phyloP scores from a whole-genome alignment of 1,139 yeast species.

The Taphrina flavorubra region DNA sequence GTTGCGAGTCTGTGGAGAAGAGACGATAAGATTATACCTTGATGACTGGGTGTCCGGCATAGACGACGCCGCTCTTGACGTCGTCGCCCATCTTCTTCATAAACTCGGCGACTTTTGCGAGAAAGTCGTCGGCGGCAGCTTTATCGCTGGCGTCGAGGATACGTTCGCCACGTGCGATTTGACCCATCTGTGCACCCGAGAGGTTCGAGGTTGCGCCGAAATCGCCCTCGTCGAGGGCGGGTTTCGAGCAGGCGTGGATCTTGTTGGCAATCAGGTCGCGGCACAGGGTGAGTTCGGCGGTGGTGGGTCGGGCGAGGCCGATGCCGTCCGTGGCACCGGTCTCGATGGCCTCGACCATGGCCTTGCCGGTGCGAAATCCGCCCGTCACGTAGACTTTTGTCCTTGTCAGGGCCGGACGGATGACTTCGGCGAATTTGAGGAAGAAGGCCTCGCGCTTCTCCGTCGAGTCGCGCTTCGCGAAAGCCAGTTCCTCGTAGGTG shows the following conservation, averaged over 20 bases:
- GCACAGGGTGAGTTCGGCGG: constrained; percentile 29
- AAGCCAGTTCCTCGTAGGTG: constrained; percentile 39
- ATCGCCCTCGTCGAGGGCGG: constrained; percentile 13
- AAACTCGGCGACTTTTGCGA: constrained; percentile 14
- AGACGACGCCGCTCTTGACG: constrained; percentile 20
- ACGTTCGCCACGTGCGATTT: constrained; percentile 18
- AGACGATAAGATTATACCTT: too few relatives aligned
- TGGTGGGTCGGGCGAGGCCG: constrained; percentile 35
- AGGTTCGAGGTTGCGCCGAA: constrained; percentile 12
- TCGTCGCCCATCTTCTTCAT: constrained; percentile 23
- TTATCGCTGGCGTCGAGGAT: constrained; percentile 27
- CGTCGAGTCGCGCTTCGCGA: constrained; percentile 33
- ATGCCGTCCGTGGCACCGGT: constrained; percentile 26
- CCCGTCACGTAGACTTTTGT: constrained; percentile 38
- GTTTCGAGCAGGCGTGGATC: constrained; percentile 21
- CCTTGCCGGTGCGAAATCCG: constrained; percentile 34
- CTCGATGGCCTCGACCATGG: constrained; percentile 36
- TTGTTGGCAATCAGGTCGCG: constrained; percentile 21
- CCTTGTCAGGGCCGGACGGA: constrained; percentile 27
- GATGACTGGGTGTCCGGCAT: constrained; percentile 27
- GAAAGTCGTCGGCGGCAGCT: constrained; percentile 10
- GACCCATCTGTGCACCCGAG: constrained; percentile 32
- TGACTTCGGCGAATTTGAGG: constrained; percentile 35
- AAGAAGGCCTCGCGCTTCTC: constrained; percentile 39
- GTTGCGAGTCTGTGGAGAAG: too few relatives aligned